These are phyloP conservation scores for Boletus vermiculosoides DNA, from an alignment of 768 basidiomycete species.

Conservation along the genomic window DNA sequence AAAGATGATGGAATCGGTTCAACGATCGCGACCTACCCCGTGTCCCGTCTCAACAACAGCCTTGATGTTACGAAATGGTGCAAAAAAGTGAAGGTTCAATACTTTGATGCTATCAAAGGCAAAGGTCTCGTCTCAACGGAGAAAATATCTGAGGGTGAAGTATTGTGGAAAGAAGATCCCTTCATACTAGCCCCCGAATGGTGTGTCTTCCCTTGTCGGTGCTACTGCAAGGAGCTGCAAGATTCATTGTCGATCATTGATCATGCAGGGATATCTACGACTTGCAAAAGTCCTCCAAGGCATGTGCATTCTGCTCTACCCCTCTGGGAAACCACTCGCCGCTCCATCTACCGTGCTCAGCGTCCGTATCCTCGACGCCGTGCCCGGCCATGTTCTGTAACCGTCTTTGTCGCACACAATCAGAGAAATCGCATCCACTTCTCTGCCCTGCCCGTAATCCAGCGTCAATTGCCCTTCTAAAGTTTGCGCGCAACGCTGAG, in stretches of 20 bases:
- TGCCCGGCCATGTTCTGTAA: conserved; percentile 79
- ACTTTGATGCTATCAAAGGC: conserved; percentile 70
- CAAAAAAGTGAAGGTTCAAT: conserved; percentile 59
- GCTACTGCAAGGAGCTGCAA: too few relatives aligned
- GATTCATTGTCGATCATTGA: neutral
- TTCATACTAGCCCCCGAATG: conserved; percentile 81
- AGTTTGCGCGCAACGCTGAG: conserved; percentile 54
- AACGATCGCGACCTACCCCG: conserved; percentile 43
- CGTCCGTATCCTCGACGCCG: conserved; percentile 38
- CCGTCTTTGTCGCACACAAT: conserved; percentile 68
- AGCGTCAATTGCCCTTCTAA: conserved; percentile 55
- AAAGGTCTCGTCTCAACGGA: conserved; percentile 79
- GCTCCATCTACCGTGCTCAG: conserved; percentile 53
- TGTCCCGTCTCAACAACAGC: conserved; percentile 60
- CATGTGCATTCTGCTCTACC: conserved; percentile 76
- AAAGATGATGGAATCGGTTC: conserved; percentile 1
- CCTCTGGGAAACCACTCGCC: conserved; percentile 45
- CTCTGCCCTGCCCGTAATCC: conserved; percentile 79
- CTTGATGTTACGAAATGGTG: conserved; percentile 66
- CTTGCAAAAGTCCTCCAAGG: conserved; percentile 53
- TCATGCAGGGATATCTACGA: conserved; percentile 72
- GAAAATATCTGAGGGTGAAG: conserved; percentile 66
- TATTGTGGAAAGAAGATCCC: conserved; percentile 84
- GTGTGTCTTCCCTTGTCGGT: conserved; percentile 38
- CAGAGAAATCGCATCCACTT: conserved; percentile 62